Evolutionary conservation across 106 monocot genomes (phyloP).

Genomic region (Apostasia ramifera): DNA sequence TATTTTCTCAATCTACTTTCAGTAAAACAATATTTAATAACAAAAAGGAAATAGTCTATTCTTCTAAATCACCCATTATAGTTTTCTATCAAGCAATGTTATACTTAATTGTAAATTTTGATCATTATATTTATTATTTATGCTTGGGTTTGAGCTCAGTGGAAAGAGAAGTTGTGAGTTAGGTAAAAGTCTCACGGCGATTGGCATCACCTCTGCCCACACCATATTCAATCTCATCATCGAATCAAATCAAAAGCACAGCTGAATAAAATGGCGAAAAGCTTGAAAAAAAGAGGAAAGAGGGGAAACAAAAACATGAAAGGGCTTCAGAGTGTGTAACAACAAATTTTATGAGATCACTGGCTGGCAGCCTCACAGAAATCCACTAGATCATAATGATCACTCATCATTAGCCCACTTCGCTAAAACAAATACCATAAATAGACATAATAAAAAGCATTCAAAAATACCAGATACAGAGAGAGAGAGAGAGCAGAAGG

Average conservation of each 20-base stretch:
- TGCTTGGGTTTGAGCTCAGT: conserved; percentile 1
- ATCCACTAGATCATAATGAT: conserved; percentile 4
- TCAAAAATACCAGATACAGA: too few relatives aligned
- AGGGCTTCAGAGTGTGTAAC: conserved; percentile 6
- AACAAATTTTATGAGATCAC: conserved; percentile 1
- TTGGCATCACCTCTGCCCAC: conserved; percentile 4
- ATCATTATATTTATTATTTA: too few relatives aligned
- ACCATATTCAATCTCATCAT: conserved; percentile 3
- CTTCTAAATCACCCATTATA: too few relatives aligned
- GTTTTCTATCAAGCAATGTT: too few relatives aligned
- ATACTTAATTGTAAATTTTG: too few relatives aligned
- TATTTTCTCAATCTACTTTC: too few relatives aligned
- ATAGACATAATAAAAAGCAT: too few relatives aligned
- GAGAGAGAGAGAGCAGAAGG: too few relatives aligned
- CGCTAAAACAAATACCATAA: too few relatives aligned
- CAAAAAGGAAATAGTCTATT: too few relatives aligned
- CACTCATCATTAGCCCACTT: conserved; percentile 1
- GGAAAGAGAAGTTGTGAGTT: conserved; percentile 9
- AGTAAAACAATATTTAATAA: too few relatives aligned
- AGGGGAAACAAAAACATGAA: not conserved
- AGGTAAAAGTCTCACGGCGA: conserved; percentile 5
- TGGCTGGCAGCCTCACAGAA: conserved; percentile 5
- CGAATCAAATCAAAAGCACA: not conserved
- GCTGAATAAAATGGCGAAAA: too few relatives aligned
- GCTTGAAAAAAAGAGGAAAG: not conserved